Evolutionary conservation across 2,329 filamentous ascomycete species (phyloP).

Genomic region (Beauveria sp.): DNA sequence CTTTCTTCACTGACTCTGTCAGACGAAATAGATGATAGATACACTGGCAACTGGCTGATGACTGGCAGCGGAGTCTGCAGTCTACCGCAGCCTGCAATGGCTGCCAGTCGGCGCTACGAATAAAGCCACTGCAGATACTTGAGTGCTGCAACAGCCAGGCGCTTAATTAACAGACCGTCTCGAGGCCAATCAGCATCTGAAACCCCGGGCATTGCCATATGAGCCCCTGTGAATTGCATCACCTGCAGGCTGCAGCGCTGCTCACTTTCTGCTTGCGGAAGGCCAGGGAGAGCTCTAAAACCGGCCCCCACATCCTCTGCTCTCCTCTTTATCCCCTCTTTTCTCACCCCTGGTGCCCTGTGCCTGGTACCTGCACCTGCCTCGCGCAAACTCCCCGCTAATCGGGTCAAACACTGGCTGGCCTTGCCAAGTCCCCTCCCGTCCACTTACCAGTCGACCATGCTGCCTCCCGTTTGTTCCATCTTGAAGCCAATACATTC

Average conservation of each 20-base stretch:
- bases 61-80: too few relatives aligned
- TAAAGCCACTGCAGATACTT: not conserved
- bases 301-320: not conserved
- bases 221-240: not conserved
- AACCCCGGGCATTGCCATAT: constrained; percentile 7
- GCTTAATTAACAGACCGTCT: not conserved
- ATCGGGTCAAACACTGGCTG: too few relatives aligned
- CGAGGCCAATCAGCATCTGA: constrained; percentile 9
- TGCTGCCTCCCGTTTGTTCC: not conserved
- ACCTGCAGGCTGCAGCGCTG: constrained; percentile 13
- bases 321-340: too few relatives aligned
- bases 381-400: too few relatives aligned
- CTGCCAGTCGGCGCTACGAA: too few relatives aligned
- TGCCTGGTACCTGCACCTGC: too few relatives aligned
- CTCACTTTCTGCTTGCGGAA: constrained; percentile 1
- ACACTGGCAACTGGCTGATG: too few relatives aligned
- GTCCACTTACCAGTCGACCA: not conserved
- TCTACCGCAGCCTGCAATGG: too few relatives aligned
- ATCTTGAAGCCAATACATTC: not conserved
- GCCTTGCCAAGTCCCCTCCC: not conserved
- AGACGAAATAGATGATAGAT: too few relatives aligned
- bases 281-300: not conserved
- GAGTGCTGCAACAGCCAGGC: not conserved
- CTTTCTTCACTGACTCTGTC: too few relatives aligned
- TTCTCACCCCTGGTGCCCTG: too few relatives aligned